Conservation (phyloP, 306 rosid genomes). For the Cucumis melo region DNA sequence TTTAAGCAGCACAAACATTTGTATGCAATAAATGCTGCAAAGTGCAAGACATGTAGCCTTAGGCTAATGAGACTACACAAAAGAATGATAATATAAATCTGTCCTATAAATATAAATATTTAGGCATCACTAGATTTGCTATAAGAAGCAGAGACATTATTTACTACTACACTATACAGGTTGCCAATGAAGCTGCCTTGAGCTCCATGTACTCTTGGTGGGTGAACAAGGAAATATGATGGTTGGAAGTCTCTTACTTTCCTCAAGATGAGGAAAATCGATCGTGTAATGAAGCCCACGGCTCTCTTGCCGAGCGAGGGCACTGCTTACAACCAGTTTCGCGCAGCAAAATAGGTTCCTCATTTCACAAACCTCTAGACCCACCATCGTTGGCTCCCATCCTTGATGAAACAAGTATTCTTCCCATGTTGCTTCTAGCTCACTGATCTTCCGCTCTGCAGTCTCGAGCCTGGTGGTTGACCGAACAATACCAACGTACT, state of each 20-base stretch:
- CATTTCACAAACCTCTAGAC: slow-evolving; percentile 76
- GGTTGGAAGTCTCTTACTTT: slow-evolving; percentile 87
- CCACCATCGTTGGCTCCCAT: slow-evolving; percentile 82
- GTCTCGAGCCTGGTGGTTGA: slow-evolving; percentile 62
- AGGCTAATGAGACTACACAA: not conserved
- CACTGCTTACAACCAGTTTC: slow-evolving; percentile 76
- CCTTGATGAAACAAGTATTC: slow-evolving; percentile 50
- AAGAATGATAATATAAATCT: not conserved
- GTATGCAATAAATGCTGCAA: not conserved
- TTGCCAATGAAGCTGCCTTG: slow-evolving; percentile 61
- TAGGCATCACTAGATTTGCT: not conserved
- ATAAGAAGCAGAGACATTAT: not conserved
- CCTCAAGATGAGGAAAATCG: slow-evolving; percentile 80
- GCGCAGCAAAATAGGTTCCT: slow-evolving; percentile 89
- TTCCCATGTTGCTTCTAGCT: slow-evolving; percentile 74
- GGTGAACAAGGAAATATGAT: slow-evolving; percentile 67
- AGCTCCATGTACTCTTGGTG: slow-evolving; percentile 59
- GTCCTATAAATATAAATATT: not conserved
- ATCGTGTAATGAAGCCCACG: slow-evolving; percentile 82
- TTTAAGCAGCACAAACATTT: not conserved
- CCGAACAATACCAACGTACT: slow-evolving; percentile 72
- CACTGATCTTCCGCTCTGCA: slow-evolving; percentile 51
- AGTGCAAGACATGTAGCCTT: not conserved
- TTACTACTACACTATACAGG: slow-evolving; percentile 13
- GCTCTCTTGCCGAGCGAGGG: slow-evolving; percentile 84